Evolutionary conservation across 2,329 filamentous ascomycete species (phyloP).

Genomic region (Cytospora piceae): DNA sequence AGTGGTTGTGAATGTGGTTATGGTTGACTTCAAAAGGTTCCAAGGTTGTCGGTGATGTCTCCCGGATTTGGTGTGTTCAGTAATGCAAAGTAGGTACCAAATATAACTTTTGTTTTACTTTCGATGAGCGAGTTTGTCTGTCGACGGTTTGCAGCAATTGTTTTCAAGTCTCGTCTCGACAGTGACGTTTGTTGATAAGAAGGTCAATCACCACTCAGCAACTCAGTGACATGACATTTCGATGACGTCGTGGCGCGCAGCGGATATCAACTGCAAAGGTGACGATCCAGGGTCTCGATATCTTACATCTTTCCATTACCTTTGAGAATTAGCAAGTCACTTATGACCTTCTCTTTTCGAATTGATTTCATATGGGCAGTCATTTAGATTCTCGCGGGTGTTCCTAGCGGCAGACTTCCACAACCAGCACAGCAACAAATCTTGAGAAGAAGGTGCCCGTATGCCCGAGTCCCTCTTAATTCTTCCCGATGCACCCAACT

Average conservation of each 20-base stretch:
- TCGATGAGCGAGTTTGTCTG: background rate
- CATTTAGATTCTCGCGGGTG: too few relatives aligned
- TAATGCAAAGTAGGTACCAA: background rate
- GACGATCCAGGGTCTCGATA: background rate
- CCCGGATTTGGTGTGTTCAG: background rate
- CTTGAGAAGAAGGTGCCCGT: background rate
- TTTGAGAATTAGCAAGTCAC: background rate
- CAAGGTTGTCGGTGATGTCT: background rate
- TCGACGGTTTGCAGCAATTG: background rate
- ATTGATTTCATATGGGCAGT: too few relatives aligned
- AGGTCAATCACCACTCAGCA: background rate
- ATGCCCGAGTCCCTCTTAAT: background rate
- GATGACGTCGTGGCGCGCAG: conserved; percentile 29
- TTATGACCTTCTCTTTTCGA: too few relatives aligned
- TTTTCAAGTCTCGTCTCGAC: background rate
- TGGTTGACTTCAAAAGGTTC: background rate
- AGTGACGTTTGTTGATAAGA: background rate
- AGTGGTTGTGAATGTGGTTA: background rate
- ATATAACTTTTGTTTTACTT: background rate
- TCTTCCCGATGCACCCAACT: background rate
- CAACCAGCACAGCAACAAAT: background rate
- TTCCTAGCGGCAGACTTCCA: too few relatives aligned
- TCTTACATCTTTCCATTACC: background rate
- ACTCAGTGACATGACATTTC: conserved; percentile 12
- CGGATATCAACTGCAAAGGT: conserved; percentile 2